Conservation (phyloP, 176 grass and related monocot species). For the Phyllostachys edulis region DNA sequence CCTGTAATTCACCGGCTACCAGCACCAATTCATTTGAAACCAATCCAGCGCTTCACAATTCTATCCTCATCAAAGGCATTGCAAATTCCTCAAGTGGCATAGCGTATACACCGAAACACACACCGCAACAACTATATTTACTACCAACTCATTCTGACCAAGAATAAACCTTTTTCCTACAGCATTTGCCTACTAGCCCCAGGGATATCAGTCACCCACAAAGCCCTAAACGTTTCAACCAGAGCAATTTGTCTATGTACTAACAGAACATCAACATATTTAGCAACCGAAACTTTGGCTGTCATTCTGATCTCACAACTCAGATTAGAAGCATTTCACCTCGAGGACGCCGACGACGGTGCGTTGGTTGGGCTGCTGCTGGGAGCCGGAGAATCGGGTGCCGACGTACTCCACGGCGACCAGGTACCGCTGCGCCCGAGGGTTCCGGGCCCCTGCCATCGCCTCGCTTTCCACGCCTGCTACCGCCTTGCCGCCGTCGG, state of each 20-base stretch:
- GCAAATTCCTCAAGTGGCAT: not conserved
- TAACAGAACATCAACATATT: not conserved
- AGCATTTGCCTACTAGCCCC: not conserved
- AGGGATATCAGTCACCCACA: not conserved
- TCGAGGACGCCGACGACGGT: constrained; percentile 85
- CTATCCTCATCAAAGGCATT: not conserved
- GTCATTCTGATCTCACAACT: not conserved
- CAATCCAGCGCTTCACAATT: not conserved
- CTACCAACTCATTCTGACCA: not conserved
- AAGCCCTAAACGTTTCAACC: not conserved
- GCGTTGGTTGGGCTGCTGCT: constrained; percentile 76
- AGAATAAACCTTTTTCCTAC: not conserved
- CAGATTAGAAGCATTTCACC: constrained; percentile 41
- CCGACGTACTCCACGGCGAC: constrained; percentile 84
- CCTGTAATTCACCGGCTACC: not conserved
- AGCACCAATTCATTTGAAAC: not conserved
- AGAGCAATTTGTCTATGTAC: not conserved
- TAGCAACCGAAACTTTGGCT: not conserved
- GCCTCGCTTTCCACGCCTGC: not conserved
- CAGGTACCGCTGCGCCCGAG: constrained; percentile 75
- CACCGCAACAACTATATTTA: not conserved
- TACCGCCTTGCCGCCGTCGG: not conserved
- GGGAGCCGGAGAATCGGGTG: constrained; percentile 82
- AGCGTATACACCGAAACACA: not conserved
- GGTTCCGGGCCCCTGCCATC: constrained; percentile 44